These are phyloP conservation scores for Lasiodiplodia sp. DNA, from an alignment of 2,329 filamentous ascomycete species.

Conservation along the genomic window DNA sequence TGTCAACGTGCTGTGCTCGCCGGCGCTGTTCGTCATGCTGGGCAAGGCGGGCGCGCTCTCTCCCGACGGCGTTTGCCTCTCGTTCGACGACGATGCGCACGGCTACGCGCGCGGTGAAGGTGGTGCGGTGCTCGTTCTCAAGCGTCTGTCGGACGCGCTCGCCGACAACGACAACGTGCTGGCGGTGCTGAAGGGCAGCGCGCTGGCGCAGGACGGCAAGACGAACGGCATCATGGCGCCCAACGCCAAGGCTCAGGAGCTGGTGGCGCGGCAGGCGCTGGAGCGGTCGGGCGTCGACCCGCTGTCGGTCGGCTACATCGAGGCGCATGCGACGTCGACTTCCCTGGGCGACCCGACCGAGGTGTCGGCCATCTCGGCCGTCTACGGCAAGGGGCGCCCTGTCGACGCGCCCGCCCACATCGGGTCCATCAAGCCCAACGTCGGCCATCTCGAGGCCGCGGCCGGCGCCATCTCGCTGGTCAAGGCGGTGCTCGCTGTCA, in stretches of 20 bases:
- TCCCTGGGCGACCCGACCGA: conserved; percentile 37
- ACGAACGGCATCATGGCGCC: conserved; percentile 48
- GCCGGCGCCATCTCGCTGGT: conserved; percentile 40
- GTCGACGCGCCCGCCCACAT: conserved; percentile 55
- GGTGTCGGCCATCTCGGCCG: conserved; percentile 34
- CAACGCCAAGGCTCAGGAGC: conserved; percentile 41
- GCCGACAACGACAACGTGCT: conserved; percentile 42
- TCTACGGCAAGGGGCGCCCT: conserved; percentile 45
- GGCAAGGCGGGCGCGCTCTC: conserved; percentile 38
- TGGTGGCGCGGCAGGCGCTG: conserved; percentile 39
- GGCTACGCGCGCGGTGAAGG: conserved; percentile 46
- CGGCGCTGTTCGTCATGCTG: conserved; percentile 42
- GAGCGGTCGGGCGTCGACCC: conserved; percentile 33
- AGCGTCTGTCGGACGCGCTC: conserved; percentile 39
- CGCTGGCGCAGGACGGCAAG: conserved; percentile 45
- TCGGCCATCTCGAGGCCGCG: conserved; percentile 44
- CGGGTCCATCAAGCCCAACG: conserved; percentile 43
- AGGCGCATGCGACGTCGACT: conserved; percentile 36
- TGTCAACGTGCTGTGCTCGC: conserved; percentile 45
- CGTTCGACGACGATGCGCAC: conserved; percentile 42
- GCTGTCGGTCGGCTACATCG: conserved; percentile 31
- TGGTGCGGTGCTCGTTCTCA: conserved; percentile 41
- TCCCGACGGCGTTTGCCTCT: conserved; percentile 36
- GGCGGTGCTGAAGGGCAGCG: conserved; percentile 42
- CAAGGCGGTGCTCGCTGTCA: conserved; percentile 41